Conservation (phyloP, 345 rosid genomes). For the Atalantia buxifolia region DNA sequence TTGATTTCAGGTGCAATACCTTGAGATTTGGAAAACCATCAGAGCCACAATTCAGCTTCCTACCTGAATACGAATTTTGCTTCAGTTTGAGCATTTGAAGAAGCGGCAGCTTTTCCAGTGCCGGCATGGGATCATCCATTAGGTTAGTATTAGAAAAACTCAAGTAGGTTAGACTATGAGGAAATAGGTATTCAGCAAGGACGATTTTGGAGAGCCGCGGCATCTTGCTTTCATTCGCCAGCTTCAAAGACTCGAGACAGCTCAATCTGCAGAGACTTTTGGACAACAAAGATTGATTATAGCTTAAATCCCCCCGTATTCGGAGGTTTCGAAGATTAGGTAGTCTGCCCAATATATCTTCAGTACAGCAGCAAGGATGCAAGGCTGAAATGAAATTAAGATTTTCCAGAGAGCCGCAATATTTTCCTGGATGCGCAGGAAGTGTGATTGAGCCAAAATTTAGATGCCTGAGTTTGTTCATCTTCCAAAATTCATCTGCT, state of each 20-base stretch:
- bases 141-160: neutral
- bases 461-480: neutral
- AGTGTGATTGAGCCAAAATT: neutral
- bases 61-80: neutral
- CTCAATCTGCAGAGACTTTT: neutral
- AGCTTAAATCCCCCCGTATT: neutral
- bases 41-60: neutral
- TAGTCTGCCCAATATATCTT: neutral
- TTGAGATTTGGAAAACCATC: neutral
- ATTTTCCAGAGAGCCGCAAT: neutral
- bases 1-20: neutral
- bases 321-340: neutral
- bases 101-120: neutral
- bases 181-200: neutral
- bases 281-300: neutral
- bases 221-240: neutral
- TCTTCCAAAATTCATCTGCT: neutral
- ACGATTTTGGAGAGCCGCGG: neutral
- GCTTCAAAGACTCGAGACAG: neutral
- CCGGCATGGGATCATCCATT: neutral
- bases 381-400: neutral
- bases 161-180: neutral
- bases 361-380: neutral
- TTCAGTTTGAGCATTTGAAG: constrained; percentile 3
- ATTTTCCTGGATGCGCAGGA: neutral